Evolutionary conservation across 1,284 basidiomycete species (phyloP), one percentile per base, ranked within the genome.

Genomic region (Crucibulum cyathiforme): DNA sequence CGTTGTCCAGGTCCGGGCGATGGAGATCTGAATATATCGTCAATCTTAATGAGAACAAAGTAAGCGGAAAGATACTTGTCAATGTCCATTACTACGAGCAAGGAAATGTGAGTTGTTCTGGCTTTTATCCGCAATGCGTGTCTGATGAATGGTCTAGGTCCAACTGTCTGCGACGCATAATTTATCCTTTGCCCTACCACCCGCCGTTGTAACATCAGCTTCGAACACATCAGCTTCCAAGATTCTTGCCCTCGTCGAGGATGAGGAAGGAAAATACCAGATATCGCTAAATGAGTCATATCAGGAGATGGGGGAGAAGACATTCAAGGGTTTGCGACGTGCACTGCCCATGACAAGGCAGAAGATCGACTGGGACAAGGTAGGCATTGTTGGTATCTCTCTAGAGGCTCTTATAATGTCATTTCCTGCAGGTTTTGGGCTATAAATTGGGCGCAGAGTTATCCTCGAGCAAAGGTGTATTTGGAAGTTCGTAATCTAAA

Each of bases 21-120:
- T 98, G 96, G 96, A 86, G 95, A 48, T 92, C 92, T n/a, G 85
- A 91, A 68, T 92, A 93, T 66, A 70, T 78, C 36, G 75, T 93
- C 57, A 83, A 92, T 69, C 69, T 90, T 15, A 80, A 78, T 38
- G 78, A 82, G 45, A 84, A 83, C 62, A 82, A 76, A 60, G 75
- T 93, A 12, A 70, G 77, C 24, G 90, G 95, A 0, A 87, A 80
- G 64, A 86, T 96, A 35, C 78, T 90, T 19, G 85, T 95, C 50
- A 93, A 95, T 69, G 90, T 97, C 31, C 96, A 98, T 74, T 98
- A 98, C 73, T 98, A 95, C 71, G 96, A 98, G 75, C 95, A 97
- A 76, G 96, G 95, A 68, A 96, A 96, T 72, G 96, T 95, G 63
- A 59, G 84, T 73, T 36, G 31, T 39, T 56, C 12, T 48, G 31